Conservation (phyloP, 2,329 filamentous ascomycete genomes). For the Falciphora oryzae region DNA sequence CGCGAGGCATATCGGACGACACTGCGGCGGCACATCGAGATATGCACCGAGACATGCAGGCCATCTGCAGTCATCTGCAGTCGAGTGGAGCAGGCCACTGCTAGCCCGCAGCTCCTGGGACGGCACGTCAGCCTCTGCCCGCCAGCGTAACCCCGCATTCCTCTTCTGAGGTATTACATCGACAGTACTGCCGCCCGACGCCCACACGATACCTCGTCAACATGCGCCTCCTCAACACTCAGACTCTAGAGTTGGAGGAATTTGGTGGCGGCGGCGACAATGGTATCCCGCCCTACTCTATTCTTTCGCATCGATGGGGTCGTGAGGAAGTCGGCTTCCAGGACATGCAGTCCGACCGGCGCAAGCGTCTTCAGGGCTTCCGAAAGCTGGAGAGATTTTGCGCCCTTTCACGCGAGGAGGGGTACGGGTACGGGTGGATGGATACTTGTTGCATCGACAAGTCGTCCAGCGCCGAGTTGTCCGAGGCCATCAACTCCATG, state of each 20-base stretch:
- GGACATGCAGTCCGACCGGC: constrained; percentile 11
- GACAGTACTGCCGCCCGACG: background rate
- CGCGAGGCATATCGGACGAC: background rate
- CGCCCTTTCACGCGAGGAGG: background rate
- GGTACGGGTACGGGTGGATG: constrained; percentile 10
- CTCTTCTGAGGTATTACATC: background rate
- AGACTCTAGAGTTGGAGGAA: constrained; percentile 12
- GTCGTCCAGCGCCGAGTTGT: constrained; percentile 8
- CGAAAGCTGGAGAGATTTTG: constrained; percentile 3
- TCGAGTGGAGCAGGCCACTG: background rate
- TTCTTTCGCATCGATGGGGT: constrained; percentile 28
- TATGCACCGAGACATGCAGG: background rate
- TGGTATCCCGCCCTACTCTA: constrained; percentile 23
- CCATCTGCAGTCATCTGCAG: background rate
- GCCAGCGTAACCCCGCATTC: background rate
- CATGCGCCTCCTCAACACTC: constrained; percentile 17
- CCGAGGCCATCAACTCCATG: constrained; percentile 10
- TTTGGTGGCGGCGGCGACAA: constrained; percentile 7
- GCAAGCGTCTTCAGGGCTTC: background rate
- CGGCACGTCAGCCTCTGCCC: background rate
- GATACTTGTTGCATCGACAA: constrained; percentile 12
- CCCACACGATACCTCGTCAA: background rate
- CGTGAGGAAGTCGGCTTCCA: constrained; percentile 19
- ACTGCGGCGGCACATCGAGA: no score
- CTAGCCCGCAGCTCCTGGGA: background rate